These are phyloP conservation scores for Rhodamnia rubescens DNA, from an alignment of 345 rosid species.

Conservation along the genomic window DNA sequence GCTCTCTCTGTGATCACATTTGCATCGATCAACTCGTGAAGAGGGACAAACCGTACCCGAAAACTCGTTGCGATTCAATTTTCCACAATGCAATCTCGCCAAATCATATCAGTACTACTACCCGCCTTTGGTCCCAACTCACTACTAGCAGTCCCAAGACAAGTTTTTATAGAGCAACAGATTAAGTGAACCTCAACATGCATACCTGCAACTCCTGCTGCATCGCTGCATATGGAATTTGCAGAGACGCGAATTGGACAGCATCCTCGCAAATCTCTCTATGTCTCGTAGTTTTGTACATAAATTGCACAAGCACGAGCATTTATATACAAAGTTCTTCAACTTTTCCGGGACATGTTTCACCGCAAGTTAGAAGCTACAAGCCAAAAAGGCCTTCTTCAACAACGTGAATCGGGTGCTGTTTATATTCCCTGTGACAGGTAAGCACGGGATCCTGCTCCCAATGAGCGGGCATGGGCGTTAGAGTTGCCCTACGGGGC, in stretches of 20 bases:
- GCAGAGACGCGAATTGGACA: constrained; percentile 8
- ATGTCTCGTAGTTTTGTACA: neutral
- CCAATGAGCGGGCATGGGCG: too few relatives aligned
- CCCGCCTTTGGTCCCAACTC: neutral
- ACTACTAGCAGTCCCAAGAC: neutral
- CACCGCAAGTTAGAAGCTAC: neutral
- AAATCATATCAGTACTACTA: neutral
- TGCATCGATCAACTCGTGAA: neutral
- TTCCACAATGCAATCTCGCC: accelerated
- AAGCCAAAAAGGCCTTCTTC: neutral
- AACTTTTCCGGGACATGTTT: neutral
- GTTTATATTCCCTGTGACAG: too few relatives aligned
- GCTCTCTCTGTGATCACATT: neutral
- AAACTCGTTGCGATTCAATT: neutral
- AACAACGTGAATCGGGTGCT: neutral
- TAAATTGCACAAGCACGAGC: neutral
- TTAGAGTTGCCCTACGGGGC: accelerated
- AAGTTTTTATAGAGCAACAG: neutral
- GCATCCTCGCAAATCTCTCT: constrained; percentile 2
- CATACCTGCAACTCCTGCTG: constrained; percentile 44
- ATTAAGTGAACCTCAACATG: neutral
- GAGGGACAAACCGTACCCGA: neutral
- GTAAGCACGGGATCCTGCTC: too few relatives aligned
- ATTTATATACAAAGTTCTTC: neutral
- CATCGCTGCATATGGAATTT: constrained; percentile 24